Evolutionary conservation across 768 basidiomycete genomes (phyloP).

Genomic region (Rubroboletus satanas): DNA sequence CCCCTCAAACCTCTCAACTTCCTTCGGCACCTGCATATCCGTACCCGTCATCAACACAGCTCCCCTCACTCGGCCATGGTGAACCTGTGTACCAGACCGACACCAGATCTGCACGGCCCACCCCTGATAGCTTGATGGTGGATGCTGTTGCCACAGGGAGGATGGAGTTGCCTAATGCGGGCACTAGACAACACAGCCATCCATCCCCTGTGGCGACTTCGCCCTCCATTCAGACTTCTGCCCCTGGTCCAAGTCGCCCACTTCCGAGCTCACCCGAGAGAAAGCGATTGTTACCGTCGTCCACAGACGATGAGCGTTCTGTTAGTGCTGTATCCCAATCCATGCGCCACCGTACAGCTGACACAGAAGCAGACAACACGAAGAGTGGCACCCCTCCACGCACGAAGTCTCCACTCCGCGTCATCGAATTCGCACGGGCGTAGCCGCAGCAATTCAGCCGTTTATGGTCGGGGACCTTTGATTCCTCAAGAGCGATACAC

Average conservation of each 20-base stretch:
- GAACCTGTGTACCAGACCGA: neutral
- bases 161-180: neutral
- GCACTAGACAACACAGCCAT: slow-evolving; percentile 18
- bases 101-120: neutral
- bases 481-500: slow-evolving; percentile 26
- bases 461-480: slow-evolving; percentile 15
- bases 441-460: neutral
- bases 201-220: slow-evolving; percentile 14
- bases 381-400: slow-evolving; percentile 17
- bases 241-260: slow-evolving; percentile 9
- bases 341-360: slow-evolving; percentile 12
- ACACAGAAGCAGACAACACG: slow-evolving; percentile 17
- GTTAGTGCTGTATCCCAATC: slow-evolving; percentile 12
- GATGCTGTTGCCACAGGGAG: slow-evolving; percentile 9
- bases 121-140: neutral
- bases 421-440: slow-evolving; percentile 1
- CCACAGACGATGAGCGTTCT: slow-evolving; percentile 7
- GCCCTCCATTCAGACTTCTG: slow-evolving; percentile 1
- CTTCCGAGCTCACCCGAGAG: slow-evolving; percentile 19
- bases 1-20: slow-evolving; percentile 1
- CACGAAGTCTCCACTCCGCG: slow-evolving; percentile 12
- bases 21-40: neutral
- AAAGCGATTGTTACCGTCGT: slow-evolving; percentile 10
- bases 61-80: neutral
- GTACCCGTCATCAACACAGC: neutral